These are phyloP conservation scores for Anthoceros angustus DNA, from an alignment of 225 moss, liverwort and hornwort genomes.

Conservation along the genomic window DNA sequence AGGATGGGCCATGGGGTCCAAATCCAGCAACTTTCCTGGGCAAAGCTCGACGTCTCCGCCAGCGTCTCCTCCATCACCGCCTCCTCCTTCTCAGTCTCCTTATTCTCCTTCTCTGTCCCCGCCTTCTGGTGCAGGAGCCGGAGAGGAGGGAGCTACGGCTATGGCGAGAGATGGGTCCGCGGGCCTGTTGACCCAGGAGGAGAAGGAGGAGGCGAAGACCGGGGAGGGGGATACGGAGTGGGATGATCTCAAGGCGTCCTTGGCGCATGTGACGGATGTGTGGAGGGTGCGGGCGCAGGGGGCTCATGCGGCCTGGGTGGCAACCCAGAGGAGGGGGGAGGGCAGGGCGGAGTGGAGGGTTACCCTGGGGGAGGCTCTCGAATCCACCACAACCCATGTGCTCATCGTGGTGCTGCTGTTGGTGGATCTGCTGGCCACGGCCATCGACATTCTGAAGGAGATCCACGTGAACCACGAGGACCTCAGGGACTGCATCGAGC, in stretches of 20 bases:
- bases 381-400: constrained; percentile 51
- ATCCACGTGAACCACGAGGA: constrained; percentile 76
- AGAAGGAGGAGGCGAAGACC: background rate
- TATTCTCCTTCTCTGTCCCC: too few relatives aligned
- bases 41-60: too few relatives aligned
- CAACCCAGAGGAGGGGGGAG: constrained; percentile 12
- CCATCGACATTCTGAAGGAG: constrained; percentile 70
- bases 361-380: constrained; percentile 43
- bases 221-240: constrained; percentile 11
- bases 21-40: too few relatives aligned
- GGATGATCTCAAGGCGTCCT: constrained; percentile 13
- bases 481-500: constrained; percentile 33
- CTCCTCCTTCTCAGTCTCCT: too few relatives aligned
- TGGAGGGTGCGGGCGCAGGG: constrained; percentile 31
- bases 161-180: too few relatives aligned
- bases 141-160: too few relatives aligned
- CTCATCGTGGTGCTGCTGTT: constrained; percentile 47
- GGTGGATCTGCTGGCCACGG: constrained; percentile 65
- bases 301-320: constrained; percentile 15
- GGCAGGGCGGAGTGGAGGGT: constrained; percentile 46
- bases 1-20: too few relatives aligned
- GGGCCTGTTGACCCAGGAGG: constrained; percentile 4
- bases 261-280: constrained; percentile 19
- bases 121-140: too few relatives aligned
- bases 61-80: too few relatives aligned